Evolutionary conservation across 1,284 basidiomycete species (phyloP).

Genomic region (Ganoderma multipileum): DNA sequence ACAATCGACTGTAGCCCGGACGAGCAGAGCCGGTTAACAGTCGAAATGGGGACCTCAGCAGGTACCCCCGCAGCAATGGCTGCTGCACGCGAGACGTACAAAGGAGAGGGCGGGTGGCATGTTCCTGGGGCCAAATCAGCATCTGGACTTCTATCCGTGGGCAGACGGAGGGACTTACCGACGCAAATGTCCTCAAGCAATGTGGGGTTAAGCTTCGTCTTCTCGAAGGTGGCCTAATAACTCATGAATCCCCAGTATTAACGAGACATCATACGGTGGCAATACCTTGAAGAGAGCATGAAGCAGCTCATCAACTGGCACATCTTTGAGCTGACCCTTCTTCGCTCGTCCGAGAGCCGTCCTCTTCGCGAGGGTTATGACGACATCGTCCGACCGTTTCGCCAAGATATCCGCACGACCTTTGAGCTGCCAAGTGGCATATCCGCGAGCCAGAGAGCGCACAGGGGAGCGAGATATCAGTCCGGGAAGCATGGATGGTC

Average conservation of each 20-base stretch:
- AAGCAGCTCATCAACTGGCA: slow-evolving; percentile 76
- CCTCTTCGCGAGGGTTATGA: slow-evolving; percentile 85
- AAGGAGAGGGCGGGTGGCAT: slow-evolving; percentile 86
- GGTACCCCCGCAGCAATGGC: slow-evolving; percentile 86
- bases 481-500: slow-evolving; percentile 34
- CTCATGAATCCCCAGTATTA: background rate
- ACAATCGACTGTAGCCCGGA: slow-evolving; percentile 89
- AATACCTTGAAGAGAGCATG: slow-evolving; percentile 70
- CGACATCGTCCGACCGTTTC: slow-evolving; percentile 81
- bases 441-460: slow-evolving; percentile 42
- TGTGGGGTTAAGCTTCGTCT: slow-evolving; percentile 56
- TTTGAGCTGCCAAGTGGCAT: slow-evolving; percentile 53
- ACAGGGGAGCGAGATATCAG: slow-evolving; percentile 19
- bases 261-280: no score
- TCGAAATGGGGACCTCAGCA: slow-evolving; percentile 68
- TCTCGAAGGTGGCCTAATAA: slow-evolving; percentile 53
- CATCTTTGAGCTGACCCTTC: slow-evolving; percentile 84
- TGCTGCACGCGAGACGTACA: slow-evolving; percentile 81
- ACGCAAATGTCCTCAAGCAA: slow-evolving; percentile 85
- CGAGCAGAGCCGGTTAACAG: slow-evolving; percentile 86
- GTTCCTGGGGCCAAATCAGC: slow-evolving; percentile 56
- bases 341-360: slow-evolving; percentile 79
- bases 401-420: slow-evolving; percentile 55
- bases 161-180: slow-evolving; percentile 49
- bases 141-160: background rate